Evolutionary conservation across 1,284 basidiomycete species (phyloP).

Genomic region (Naganishia cerealis): DNA sequence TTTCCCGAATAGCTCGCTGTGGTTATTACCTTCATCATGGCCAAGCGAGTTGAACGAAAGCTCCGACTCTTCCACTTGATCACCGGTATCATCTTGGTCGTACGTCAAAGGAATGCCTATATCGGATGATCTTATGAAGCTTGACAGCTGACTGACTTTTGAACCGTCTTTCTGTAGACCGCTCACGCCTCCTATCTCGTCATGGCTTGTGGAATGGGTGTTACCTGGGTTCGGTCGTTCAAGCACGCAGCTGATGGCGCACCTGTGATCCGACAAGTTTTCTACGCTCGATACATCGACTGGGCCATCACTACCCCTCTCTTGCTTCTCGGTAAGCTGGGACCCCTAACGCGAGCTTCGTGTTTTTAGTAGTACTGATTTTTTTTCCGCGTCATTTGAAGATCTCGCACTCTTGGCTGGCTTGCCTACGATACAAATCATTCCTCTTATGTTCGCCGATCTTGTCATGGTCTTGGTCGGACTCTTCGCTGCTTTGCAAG

Average conservation of each 20-base stretch:
- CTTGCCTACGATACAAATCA: conserved; percentile 36
- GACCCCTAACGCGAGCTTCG: not conserved
- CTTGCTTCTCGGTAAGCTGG: conserved; percentile 30
- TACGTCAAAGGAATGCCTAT: not conserved
- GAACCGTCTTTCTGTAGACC: not conserved
- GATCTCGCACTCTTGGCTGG: conserved; percentile 34
- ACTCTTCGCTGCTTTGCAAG: conserved; percentile 39
- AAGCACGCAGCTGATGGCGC: conserved; percentile 29
- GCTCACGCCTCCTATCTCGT: conserved; percentile 29
- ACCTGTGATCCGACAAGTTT: conserved; percentile 29
- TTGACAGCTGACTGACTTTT: not conserved
- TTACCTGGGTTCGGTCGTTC: conserved; percentile 25
- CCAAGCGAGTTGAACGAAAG: conserved; percentile 34
- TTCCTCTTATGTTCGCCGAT: conserved; percentile 43
- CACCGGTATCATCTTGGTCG: conserved; percentile 28
- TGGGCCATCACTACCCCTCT: conserved; percentile 34
- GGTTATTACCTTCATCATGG: conserved; percentile 28
- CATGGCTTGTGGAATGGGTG: conserved; percentile 33
- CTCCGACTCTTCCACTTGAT: conserved; percentile 34
- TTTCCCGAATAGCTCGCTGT: conserved; percentile 7
- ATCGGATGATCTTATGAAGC: not conserved
- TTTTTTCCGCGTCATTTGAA: not conserved
- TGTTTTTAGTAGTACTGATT: not conserved
- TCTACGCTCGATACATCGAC: conserved; percentile 32
- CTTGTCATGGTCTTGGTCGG: conserved; percentile 46